Base-by-base conservation (phyloP, 1,139 yeast species). In the Hemisphaericaspora xylofermentans region DNA sequence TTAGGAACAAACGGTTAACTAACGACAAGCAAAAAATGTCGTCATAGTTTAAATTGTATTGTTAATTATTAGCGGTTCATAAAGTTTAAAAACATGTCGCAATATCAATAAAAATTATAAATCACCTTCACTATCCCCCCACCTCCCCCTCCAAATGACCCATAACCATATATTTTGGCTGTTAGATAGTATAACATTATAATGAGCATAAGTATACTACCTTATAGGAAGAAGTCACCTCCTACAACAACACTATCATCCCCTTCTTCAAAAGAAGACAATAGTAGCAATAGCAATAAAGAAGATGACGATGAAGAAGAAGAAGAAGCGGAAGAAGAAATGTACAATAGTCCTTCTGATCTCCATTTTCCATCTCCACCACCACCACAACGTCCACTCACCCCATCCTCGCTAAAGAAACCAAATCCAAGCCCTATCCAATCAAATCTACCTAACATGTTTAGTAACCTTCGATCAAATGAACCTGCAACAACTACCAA, bases 381-480 rank as follows among this genome's bases (percentile, higher is more conserved):
- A 13, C 8, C 17, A 31, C 13, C 16, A 16, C 19, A 8, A 29
- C n/a, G 25, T 24, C 36, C 29, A 24, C 6, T 4, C 4, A 24
- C 4, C 10, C 19, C 38, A 2, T 13, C 25, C 3, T 10, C 39
- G n/a, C 33, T 41, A 10, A 32, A 43, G 9, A 38, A 34, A 35
- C 35, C 45, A 0, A 30, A 47, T 4, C 48, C 55, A 17, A 54
- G 59, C 6, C 66, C 67, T 2, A 51, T 62, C 6, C 59, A 53
- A 45, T 61, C 66, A 1, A 51, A 51, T 34, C 46, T 61, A 33
- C 57, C 64, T 2, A 45, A 46, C 12, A 46, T 60, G 28, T 53
- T 58, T 30, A 53, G 45, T 35, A 54, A 53, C 39, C 49, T 62
- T 27, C 50, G 67, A 13, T 47, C 60, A 4, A 58, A 57, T 42